Evolutionary conservation across 2,329 filamentous ascomycete genomes (phyloP), one percentile per base, ranked within the genome.

Genomic region (Aspergillus costaricaensis): DNA sequence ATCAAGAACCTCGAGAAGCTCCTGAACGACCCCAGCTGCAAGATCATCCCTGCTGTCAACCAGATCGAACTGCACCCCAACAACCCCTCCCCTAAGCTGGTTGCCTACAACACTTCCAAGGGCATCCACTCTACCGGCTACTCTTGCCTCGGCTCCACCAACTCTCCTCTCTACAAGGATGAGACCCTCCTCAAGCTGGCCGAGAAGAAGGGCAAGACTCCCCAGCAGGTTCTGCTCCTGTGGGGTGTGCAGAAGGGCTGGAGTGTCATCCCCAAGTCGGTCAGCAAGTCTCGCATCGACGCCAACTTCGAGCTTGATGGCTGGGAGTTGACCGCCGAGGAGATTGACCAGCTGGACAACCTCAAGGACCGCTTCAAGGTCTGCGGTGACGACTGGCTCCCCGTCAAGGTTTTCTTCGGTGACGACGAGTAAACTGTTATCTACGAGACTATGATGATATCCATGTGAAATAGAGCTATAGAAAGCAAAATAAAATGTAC

Each of bases 211-310:
- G 76, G 77, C 68, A 85, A 85, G 75, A 80, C 75, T 38, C 81
- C 82, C 17, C 82, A 84, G 54, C 83, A 86, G 69, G 79, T 83
- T 6, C 79, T 83, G 25, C 75, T 86, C 38, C 81, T 87, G 69
- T 96, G 91, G 91, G 91, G 91, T 65, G 79, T 96, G 58, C 86
- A 90, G 75, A 88, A 92, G 73, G 91, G 89, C 61, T 91, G 88
- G 82, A 90, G 86, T 66, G 91, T 96, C 55, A 92, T 96, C 70
- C 91, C 91, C 70, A 96, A 96, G 84, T 90, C 86, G 55, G 89
- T 93, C 60, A 92, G 86, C 66, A 84, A 87, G 67, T 82, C 81
- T 56, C 85, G 91, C 44, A 92, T 96, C 70, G 82, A 90, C 77
- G 85, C 81, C 64, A 96, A 96, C 83, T 91, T 87, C 68, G 85